phyloP scores from a whole-genome alignment of 179 eudicot genomes.

The Gypsophila paniculata region DNA sequence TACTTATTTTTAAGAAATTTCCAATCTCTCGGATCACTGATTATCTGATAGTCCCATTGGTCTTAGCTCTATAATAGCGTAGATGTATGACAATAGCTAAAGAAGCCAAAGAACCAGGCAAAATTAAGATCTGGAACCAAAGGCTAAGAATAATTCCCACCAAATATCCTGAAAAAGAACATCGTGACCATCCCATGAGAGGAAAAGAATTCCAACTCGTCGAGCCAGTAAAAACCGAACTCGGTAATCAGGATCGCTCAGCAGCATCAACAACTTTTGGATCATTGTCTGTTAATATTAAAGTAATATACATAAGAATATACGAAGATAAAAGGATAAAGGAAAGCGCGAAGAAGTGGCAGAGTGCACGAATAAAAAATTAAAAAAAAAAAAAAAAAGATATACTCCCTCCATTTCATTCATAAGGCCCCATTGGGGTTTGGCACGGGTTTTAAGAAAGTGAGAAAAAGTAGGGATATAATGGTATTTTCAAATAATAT shows the following conservation, averaged over 20 bases:
- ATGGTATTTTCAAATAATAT: too few relatives aligned
- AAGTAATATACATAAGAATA: constrained; percentile 1
- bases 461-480: too few relatives aligned
- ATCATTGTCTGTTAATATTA: constrained; percentile 56
- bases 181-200: constrained; percentile 95
- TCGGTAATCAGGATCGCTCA: constrained; percentile 85
- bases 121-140: constrained; percentile 1
- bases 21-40: too few relatives aligned
- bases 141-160: constrained; percentile 34
- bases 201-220: constrained; percentile 79
- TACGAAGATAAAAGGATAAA: not conserved
- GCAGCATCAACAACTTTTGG: constrained; percentile 70
- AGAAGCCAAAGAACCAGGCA: too few relatives aligned
- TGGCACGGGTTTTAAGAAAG: too few relatives aligned
- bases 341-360: not conserved
- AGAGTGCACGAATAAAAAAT: not conserved
- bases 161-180: constrained; percentile 91
- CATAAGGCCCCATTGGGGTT: too few relatives aligned
- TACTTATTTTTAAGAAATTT: too few relatives aligned
- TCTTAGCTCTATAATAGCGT: too few relatives aligned
- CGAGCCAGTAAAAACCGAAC: constrained; percentile 76
- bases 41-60: too few relatives aligned
- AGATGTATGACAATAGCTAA: too few relatives aligned
- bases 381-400: too few relatives aligned
- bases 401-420: too few relatives aligned